Percentiles rank a stretch among this genome's conserved stretches.
Evolutionary conservation across 2,329 filamentous ascomycete species (phyloP).

Genomic region (Delphinella strobiligena): DNA sequence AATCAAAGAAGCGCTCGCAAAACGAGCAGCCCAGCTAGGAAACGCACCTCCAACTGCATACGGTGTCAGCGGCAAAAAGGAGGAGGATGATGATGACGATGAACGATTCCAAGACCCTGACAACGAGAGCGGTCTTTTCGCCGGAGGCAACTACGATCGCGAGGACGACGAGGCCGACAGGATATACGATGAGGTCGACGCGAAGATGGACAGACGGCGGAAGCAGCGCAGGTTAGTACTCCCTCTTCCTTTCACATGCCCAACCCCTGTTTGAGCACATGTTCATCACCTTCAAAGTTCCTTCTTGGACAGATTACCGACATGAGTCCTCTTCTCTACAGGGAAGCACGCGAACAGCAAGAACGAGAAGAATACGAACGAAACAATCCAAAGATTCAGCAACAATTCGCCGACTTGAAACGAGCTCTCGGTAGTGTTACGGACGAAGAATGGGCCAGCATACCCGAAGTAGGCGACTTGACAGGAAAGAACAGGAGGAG

Average conservation of each 20-base stretch:
- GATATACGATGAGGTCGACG: conserved; percentile 91
- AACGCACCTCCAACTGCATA: conserved; percentile 60
- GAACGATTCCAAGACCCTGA: conserved; percentile 90
- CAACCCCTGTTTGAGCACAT: conserved; percentile 8
- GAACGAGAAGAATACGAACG: conserved; percentile 92
- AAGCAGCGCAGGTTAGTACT: conserved; percentile 72
- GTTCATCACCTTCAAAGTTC: conserved; percentile 26
- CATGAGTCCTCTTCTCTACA: conserved; percentile 47
- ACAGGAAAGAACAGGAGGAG: conserved; percentile 85
- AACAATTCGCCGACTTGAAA: conserved; percentile 95
- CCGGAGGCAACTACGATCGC: conserved; percentile 89
- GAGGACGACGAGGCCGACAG: conserved; percentile 96
- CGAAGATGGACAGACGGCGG: conserved; percentile 86
- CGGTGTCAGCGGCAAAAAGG: conserved; percentile 57
- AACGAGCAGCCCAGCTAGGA: conserved; percentile 74
- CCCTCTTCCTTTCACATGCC: conserved; percentile 8
- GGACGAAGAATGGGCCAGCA: conserved; percentile 91
- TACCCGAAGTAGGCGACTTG: conserved; percentile 92
- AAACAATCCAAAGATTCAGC: conserved; percentile 95
- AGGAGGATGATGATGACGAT: conserved; percentile 63
- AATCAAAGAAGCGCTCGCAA: conserved; percentile 94
- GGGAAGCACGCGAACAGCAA: conserved; percentile 85
- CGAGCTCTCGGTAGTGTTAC: conserved; percentile 76
- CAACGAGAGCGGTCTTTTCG: conserved; percentile 91
- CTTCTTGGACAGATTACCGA: conserved; percentile 67